Conservation (phyloP, 768 basidiomycete species). For the Mycena leptocephala region DNA sequence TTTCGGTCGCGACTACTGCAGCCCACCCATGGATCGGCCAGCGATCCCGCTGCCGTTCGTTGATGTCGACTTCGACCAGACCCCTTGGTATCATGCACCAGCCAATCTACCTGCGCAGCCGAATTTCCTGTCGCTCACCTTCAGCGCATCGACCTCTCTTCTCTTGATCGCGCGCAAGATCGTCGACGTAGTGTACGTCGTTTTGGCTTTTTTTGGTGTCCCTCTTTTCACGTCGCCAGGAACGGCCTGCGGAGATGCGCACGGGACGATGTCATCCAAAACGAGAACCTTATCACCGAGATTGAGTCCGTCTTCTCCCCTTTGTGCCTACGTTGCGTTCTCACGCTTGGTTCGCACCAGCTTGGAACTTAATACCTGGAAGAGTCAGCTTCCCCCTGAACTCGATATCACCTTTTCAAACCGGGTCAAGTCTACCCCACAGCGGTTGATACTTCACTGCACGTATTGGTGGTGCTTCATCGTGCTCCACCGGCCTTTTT, state of each 20-base stretch:
- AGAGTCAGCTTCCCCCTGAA: constrained; percentile 41
- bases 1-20: constrained; percentile 59
- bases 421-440: constrained; percentile 44
- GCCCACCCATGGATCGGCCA: constrained; percentile 39
- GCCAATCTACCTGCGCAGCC: constrained; percentile 44
- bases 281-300: constrained; percentile 33
- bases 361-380: constrained; percentile 42
- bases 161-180: constrained; percentile 49
- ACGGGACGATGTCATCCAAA: not conserved
- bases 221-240: not conserved
- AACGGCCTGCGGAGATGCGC: constrained; percentile 17
- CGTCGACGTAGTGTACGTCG: constrained; percentile 51
- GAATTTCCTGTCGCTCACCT: constrained; percentile 44
- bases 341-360: not conserved
- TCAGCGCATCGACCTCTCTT: constrained; percentile 49
- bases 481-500: constrained; percentile 55
- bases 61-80: constrained; percentile 49
- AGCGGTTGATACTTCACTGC: constrained; percentile 52
- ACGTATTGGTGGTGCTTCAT: constrained; percentile 55
- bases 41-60: constrained; percentile 53
- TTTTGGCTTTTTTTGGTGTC: not conserved
- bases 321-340: not conserved
- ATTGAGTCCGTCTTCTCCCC: constrained; percentile 32
- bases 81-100: constrained; percentile 50
- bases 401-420: constrained; percentile 48